These are phyloP conservation scores for Cladosporium austrohemisphaericum DNA, from an alignment of 2,329 filamentous ascomycete genomes.

Conservation along the genomic window DNA sequence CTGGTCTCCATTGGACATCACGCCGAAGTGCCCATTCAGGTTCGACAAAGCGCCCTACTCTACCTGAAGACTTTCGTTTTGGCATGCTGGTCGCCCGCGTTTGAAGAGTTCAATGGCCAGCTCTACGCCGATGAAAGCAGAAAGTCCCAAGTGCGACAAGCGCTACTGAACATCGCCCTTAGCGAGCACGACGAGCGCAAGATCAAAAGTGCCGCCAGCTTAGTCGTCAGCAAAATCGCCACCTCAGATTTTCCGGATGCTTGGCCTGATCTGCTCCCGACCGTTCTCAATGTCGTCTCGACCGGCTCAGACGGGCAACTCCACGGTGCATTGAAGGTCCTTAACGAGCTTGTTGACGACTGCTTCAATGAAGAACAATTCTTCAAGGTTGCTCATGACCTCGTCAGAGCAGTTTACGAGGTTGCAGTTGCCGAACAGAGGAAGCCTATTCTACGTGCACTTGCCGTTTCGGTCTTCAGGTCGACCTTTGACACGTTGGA, in stretches of 20 bases:
- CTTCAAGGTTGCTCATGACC: conserved; percentile 80
- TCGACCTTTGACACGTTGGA: conserved; percentile 92
- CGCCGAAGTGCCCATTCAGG: conserved; percentile 64
- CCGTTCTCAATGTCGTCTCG: conserved; percentile 72
- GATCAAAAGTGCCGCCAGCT: conserved; percentile 84
- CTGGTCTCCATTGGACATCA: conserved; percentile 79
- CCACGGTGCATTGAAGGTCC: conserved; percentile 83
- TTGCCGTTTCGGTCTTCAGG: conserved; percentile 86
- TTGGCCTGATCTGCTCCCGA: conserved; percentile 86
- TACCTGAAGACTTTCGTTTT: conserved; percentile 79
- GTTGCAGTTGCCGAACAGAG: conserved; percentile 73
- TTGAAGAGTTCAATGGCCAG: conserved; percentile 65
- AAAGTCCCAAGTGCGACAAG: conserved; percentile 68
- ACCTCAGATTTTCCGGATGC: conserved; percentile 88
- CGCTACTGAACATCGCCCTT: conserved; percentile 73
- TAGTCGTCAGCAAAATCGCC: conserved; percentile 89
- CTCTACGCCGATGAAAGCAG: conserved; percentile 65
- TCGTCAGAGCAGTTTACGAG: conserved; percentile 78
- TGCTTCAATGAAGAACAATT: conserved; percentile 93
- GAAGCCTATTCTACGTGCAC: conserved; percentile 68
- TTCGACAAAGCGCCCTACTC: conserved; percentile 79
- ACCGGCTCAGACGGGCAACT: conserved; percentile 73
- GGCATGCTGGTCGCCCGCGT: conserved; percentile 74
- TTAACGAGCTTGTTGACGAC: conserved; percentile 87
- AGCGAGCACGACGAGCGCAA: conserved; percentile 73